phyloP scores from a whole-genome alignment of 768 basidiomycete genomes.

The Suillus ampliporus region DNA sequence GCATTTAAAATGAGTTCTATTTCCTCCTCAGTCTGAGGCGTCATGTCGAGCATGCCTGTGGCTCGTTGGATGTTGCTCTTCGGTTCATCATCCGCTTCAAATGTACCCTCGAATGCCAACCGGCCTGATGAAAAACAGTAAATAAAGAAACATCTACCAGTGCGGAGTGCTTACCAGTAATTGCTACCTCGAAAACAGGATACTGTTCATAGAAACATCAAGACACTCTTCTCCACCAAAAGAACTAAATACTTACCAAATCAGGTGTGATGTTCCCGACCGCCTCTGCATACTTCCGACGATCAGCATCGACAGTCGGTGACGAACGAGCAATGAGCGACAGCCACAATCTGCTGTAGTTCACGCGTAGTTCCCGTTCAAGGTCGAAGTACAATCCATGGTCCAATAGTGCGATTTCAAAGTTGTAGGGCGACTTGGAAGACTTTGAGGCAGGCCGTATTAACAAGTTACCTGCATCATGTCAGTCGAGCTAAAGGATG shows the following conservation, averaged over 20 bases:
- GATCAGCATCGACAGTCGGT: constrained; percentile 62
- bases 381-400: constrained; percentile 96
- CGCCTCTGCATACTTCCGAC: constrained; percentile 85
- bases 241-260: constrained; percentile 55
- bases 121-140: constrained; percentile 47
- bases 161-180: constrained; percentile 62
- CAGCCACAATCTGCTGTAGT: constrained; percentile 90
- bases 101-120: constrained; percentile 70
- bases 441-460: constrained; percentile 72
- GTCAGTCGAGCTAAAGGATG: constrained; percentile 10
- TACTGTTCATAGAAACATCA: constrained; percentile 56
- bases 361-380: constrained; percentile 75
- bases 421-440: constrained; percentile 88
- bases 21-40: constrained; percentile 73
- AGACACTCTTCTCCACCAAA: constrained; percentile 2
- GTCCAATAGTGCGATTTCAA: constrained; percentile 94
- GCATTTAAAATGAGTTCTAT: constrained; percentile 82
- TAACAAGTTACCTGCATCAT: constrained; percentile 75
- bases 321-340: constrained; percentile 81
- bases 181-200: constrained; percentile 92
- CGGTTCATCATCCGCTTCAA: constrained; percentile 46
- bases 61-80: constrained; percentile 57
- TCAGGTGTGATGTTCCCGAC: constrained; percentile 92
- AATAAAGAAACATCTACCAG: not conserved
- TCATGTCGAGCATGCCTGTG: constrained; percentile 77